Conservation (phyloP, 805 yeast species). For the Ogataea allantospora region DNA sequence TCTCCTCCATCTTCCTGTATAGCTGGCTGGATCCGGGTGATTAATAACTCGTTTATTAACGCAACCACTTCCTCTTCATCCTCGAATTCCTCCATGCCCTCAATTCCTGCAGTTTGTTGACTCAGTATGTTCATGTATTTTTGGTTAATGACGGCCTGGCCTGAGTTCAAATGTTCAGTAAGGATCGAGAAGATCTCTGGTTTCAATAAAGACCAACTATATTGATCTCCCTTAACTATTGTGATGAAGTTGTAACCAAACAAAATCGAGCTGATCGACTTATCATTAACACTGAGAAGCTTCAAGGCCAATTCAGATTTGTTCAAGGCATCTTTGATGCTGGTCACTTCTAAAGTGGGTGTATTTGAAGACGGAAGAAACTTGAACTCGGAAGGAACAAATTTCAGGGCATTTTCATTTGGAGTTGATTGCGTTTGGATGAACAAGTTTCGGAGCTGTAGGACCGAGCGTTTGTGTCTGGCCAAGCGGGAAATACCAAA, state of each 20-base stretch:
- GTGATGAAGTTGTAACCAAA: conserved; percentile 85
- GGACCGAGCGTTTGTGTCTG: conserved; percentile 24
- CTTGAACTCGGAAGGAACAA: conserved; percentile 63
- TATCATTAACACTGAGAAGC: conserved; percentile 66
- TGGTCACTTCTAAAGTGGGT: conserved; percentile 65
- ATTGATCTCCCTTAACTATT: conserved; percentile 52
- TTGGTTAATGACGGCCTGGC: conserved; percentile 51
- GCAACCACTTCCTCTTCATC: conserved; percentile 79
- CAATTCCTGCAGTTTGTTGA: conserved; percentile 35
- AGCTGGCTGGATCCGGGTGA: conserved; percentile 94
- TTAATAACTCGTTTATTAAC: conserved; percentile 88
- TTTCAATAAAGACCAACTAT: conserved; percentile 57
- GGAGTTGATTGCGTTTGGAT: conserved; percentile 87
- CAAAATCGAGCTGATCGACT: conserved; percentile 65
- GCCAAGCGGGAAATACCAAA: conserved; percentile 26
- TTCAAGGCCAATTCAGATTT: conserved; percentile 76
- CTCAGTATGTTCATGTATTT: conserved; percentile 33
- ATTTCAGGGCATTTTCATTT: conserved; percentile 81
- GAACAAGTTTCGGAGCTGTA: conserved; percentile 39
- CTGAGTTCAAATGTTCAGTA: conserved; percentile 55
- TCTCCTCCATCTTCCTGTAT: conserved; percentile 99
- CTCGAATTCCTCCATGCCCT: conserved; percentile 48
- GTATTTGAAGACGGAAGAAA: conserved; percentile 58
- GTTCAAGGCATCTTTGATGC: conserved; percentile 67
- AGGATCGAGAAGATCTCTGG: conserved; percentile 63